A percentile compares a stretch with the other conserved stretches of the same genome.
phyloP scores from a whole-genome alignment of 352 stramenopile species.

The Aphanomyces cochlioides region DNA sequence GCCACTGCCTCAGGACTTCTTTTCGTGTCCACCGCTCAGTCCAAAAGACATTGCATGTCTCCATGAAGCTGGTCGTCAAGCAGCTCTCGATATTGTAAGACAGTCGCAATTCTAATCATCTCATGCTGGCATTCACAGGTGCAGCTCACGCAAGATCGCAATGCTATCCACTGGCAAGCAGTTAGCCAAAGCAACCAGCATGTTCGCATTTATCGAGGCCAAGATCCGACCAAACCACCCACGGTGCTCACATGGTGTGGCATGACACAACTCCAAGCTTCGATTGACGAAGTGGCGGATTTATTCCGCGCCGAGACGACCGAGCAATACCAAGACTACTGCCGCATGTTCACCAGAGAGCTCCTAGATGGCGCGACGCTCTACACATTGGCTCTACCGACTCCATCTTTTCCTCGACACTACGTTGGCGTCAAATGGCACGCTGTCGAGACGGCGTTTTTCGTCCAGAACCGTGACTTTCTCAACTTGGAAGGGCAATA shows the following conservation, averaged over 20 bases:
- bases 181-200: too few species aligned
- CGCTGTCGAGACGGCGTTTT: background rate
- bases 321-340: background rate
- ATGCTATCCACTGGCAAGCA: too few species aligned
- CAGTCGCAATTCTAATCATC: too few species aligned
- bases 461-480: background rate
- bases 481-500: conserved; percentile 4
- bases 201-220: too few species aligned
- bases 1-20: too few species aligned
- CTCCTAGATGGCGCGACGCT: background rate
- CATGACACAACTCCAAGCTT: background rate
- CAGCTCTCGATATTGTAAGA: too few species aligned
- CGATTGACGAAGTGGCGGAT: conserved; percentile 1
- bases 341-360: background rate
- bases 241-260: background rate
- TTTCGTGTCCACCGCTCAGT: too few species aligned
- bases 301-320: conserved; percentile 10
- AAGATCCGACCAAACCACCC: too few species aligned
- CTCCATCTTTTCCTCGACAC: background rate
- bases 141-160: too few species aligned
- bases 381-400: background rate
- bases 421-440: background rate
- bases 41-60: too few species aligned
- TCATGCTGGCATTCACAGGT: too few species aligned
- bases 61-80: too few species aligned